Evolutionary conservation across 768 basidiomycete genomes (phyloP).

Genomic region (Leccinum olivaceopallidum): DNA sequence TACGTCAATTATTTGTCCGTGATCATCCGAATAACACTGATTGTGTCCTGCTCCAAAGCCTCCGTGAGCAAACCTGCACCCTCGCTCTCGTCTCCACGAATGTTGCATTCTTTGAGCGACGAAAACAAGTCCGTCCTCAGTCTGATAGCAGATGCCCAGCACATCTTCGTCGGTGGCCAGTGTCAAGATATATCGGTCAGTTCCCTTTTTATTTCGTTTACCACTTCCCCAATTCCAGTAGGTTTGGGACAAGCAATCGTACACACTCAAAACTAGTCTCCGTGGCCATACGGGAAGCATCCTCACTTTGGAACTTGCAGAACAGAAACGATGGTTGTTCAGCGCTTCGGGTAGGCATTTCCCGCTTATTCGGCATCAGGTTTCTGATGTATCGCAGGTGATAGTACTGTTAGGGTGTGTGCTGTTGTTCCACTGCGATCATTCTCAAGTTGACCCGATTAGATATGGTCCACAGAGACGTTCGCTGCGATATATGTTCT

Average conservation of each 20-base stretch:
- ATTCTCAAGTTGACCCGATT: slow-evolving; percentile 9
- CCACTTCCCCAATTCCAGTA: slow-evolving; percentile 31
- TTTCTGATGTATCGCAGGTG: slow-evolving; percentile 49
- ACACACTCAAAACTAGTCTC: slow-evolving; percentile 66
- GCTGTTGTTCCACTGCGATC: background rate
- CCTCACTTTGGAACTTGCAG: slow-evolving; percentile 72
- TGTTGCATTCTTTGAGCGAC: slow-evolving; percentile 73
- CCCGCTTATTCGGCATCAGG: background rate
- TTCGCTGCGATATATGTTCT: slow-evolving; percentile 71
- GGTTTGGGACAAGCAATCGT: slow-evolving; percentile 84
- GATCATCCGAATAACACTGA: background rate
- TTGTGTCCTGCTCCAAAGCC: slow-evolving; percentile 36
- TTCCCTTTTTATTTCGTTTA: slow-evolving; percentile 1
- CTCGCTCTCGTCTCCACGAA: slow-evolving; percentile 45
- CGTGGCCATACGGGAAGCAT: slow-evolving; percentile 85
- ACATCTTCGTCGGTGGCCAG: slow-evolving; percentile 86
- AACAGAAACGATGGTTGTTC: slow-evolving; percentile 81
- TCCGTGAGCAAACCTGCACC: slow-evolving; percentile 61
- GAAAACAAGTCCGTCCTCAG: slow-evolving; percentile 65
- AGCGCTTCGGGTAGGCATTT: slow-evolving; percentile 75
- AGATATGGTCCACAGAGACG: slow-evolving; percentile 83
- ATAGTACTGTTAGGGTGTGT: slow-evolving; percentile 81
- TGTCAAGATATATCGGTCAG: slow-evolving; percentile 72
- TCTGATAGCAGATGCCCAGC: slow-evolving; percentile 65
- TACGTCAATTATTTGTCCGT: slow-evolving; percentile 17